Base-by-base conservation (phyloP, 768 basidiomycete species). In the Multifurca ochricompacta region DNA sequence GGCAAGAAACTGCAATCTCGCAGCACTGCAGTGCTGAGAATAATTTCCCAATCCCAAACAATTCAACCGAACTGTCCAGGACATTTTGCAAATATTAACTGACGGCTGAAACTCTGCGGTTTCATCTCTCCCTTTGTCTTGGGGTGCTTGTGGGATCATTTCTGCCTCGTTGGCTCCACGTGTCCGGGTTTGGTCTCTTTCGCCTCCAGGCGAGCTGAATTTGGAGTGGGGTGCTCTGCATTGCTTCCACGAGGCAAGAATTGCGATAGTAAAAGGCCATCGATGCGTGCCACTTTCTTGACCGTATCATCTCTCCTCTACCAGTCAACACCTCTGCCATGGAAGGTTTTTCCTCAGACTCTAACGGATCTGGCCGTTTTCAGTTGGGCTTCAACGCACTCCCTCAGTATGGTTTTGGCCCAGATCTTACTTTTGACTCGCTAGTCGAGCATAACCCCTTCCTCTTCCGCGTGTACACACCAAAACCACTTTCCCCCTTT, bases 391-490 rank as follows among this genome's bases (percentile, higher is more conserved):
- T 60, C 63, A 63, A 54, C 45, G 63, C 59, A 34, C 74, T 87
- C 44, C 85, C 87, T 49, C 87, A 87, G 67, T 83, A 83, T 62
- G 86, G 87, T 48, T 88, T 87, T 65, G 77, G 81, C 39, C 64
- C 77, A 39, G 79, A 83, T 59, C 69, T 77, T 65, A 72, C 79
- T 39, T 89, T 89, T 64, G 76, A 78, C 48, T 71, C 69, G 32
- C 77, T 90, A 40, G 68, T 83, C 59, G 70, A 76, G 49, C 72
- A 75, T 50, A 89, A 88, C 65, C 80, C 77, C 31, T 88, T 87
- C 69, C 76, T 90, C 62, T 90, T 85, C 72, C 85, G 87, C 39
- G 80, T 90, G 13, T 82, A 89, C 65, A 87, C 86, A 32, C 87
- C 87, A 27, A 85, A 81, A 64, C 74, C 77, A 52, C 74, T 70